These are phyloP conservation scores for Blastobotrys buckinghamii DNA, from an alignment of 1,139 yeast genomes.

Conservation along the genomic window DNA sequence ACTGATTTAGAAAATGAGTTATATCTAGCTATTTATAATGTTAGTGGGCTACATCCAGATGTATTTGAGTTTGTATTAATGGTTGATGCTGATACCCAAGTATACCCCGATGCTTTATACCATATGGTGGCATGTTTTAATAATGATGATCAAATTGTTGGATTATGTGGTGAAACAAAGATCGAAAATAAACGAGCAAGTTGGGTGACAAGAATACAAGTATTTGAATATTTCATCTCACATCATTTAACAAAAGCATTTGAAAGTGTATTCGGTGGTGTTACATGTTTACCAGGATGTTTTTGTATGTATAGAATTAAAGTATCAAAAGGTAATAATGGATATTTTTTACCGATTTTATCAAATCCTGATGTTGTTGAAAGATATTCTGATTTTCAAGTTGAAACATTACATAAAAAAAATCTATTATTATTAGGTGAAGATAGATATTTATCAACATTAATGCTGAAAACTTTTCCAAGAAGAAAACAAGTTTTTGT, in stretches of 20 bases:
- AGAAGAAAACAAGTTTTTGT: constrained; percentile 88
- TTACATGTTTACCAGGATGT: constrained; percentile 97
- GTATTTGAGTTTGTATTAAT: constrained; percentile 79
- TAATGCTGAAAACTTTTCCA: constrained; percentile 92
- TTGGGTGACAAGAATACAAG: constrained; percentile 96
- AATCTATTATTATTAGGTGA: constrained; percentile 87
- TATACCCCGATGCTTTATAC: constrained; percentile 82
- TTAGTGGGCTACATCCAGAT: constrained; percentile 81
- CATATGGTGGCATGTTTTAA: constrained; percentile 95
- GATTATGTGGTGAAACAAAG: constrained; percentile 95
- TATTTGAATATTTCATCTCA: constrained; percentile 90
- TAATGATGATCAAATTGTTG: constrained; percentile 86
- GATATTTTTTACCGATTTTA: constrained; percentile 93
- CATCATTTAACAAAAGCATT: constrained; percentile 97
- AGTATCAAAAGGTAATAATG: constrained; percentile 84
- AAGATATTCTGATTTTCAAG: constrained; percentile 83
- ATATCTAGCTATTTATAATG: constrained; percentile 68
- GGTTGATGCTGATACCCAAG: constrained; percentile 97
- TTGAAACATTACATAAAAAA: constrained; percentile 83
- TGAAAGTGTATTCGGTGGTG: constrained; percentile 94
- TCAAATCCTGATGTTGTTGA: constrained; percentile 97
- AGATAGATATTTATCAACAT: constrained; percentile 80
- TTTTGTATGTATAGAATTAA: constrained; percentile 94
- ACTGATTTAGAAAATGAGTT: constrained; percentile 85
- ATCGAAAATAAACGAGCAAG: constrained; percentile 79